Conservation (phyloP, 2,329 filamentous ascomycete genomes). For the Paramyrothecium roridum region DNA sequence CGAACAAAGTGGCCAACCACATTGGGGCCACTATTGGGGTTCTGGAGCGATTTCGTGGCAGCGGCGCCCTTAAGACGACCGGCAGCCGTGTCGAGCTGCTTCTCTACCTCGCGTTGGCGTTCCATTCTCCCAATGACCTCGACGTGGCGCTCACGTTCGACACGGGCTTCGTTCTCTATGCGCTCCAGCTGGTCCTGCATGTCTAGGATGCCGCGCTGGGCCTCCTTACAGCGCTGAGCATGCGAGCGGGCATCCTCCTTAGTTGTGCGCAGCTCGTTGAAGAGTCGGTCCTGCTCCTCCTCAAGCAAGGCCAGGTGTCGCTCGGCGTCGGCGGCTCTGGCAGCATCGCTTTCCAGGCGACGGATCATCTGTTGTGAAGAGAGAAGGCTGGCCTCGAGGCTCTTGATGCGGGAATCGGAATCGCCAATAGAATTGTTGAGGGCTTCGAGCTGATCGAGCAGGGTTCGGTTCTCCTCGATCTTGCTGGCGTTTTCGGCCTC, state of each 20-base stretch:
- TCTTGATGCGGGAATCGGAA: slow-evolving; percentile 76
- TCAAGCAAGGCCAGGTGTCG: slow-evolving; percentile 76
- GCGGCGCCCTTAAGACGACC: slow-evolving; percentile 79
- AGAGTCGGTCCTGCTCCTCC: slow-evolving; percentile 72
- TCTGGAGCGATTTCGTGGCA: slow-evolving; percentile 61
- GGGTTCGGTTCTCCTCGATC: slow-evolving; percentile 76
- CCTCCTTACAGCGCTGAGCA: slow-evolving; percentile 78
- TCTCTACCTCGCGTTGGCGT: slow-evolving; percentile 75
- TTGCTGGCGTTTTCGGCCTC: slow-evolving; percentile 74
- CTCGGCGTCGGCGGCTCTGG: slow-evolving; percentile 76
- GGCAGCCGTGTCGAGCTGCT: slow-evolving; percentile 75
- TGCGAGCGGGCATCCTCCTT: slow-evolving; percentile 76
- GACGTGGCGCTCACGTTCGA: slow-evolving; percentile 77
- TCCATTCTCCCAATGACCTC: slow-evolving; percentile 84
- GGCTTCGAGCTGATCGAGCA: slow-evolving; percentile 80
- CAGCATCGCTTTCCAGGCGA: slow-evolving; percentile 68
- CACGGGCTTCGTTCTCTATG: slow-evolving; percentile 78
- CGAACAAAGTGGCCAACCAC: slow-evolving; percentile 96
- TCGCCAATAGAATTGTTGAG: slow-evolving; percentile 77
- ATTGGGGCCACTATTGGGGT: slow-evolving; percentile 55
- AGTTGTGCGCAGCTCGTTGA: slow-evolving; percentile 62
- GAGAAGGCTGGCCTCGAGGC: slow-evolving; percentile 72
- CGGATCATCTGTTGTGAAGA: slow-evolving; percentile 76
- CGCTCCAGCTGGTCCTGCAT: slow-evolving; percentile 85
- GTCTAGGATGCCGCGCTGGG: slow-evolving; percentile 73